phyloP scores from a whole-genome alignment of 345 rosid species.

The Corchorus capsularis region DNA sequence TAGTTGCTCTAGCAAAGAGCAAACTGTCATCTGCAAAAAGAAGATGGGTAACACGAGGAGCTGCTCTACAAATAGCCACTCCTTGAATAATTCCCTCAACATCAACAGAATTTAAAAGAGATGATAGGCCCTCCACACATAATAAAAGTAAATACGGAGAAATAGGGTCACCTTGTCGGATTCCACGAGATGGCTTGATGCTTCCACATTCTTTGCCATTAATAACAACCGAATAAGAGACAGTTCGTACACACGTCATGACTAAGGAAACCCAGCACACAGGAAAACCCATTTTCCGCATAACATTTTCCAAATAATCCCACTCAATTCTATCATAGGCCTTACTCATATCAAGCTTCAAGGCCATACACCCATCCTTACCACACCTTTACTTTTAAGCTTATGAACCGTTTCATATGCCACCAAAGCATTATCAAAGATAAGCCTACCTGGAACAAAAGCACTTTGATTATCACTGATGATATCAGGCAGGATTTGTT shows the following conservation, averaged over 20 bases:
- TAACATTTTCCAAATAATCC: neutral
- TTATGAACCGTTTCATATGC: neutral
- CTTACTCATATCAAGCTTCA: neutral
- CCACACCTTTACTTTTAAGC: neutral
- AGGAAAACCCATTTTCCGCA: neutral
- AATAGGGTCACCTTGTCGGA: neutral
- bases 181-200: neutral
- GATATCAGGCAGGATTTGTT: no score
- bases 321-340: neutral
- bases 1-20: no score
- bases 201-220: neutral
- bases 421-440: neutral
- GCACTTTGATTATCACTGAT: no score
- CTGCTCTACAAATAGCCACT: no score
- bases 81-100: no score
- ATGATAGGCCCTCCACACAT: no score
- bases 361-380: neutral
- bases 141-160: neutral
- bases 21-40: no score
- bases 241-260: neutral
- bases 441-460: no score
- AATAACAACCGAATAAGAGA: neutral
- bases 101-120: no score
- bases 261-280: neutral
- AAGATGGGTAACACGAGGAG: no score